Percentiles rank a stretch among this genome's conserved stretches.
Conservation (phyloP, 2,329 filamentous ascomycete genomes). For the Fusarium buharicum region DNA sequence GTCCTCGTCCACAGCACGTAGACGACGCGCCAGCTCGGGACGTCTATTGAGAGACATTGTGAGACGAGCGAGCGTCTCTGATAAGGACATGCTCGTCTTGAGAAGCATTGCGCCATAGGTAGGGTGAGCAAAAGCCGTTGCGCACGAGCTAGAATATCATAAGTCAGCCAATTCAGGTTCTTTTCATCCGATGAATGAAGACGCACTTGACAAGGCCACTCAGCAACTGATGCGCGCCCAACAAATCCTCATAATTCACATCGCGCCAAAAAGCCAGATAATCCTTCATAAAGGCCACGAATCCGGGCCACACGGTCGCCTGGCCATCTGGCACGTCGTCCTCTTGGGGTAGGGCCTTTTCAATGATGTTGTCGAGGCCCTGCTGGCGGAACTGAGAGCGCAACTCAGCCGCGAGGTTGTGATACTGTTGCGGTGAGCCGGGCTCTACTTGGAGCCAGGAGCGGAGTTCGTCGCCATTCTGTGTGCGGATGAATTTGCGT, state of each 20-base stretch:
- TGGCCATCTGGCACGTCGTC: conserved; percentile 71
- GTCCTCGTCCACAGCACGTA: conserved; percentile 72
- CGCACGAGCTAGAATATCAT: conserved; percentile 71
- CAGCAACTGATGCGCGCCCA: conserved; percentile 79
- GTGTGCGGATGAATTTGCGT: conserved; percentile 63
- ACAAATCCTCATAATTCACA: conserved; percentile 78
- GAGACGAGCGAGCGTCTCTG: conserved; percentile 80
- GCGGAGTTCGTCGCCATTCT: conserved; percentile 73
- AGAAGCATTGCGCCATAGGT: conserved; percentile 84
- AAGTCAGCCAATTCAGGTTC: conserved; percentile 7
- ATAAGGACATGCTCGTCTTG: conserved; percentile 83
- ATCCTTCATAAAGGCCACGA: conserved; percentile 81
- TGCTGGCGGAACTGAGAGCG: conserved; percentile 63
- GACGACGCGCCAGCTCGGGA: conserved; percentile 77
- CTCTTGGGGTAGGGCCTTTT: conserved; percentile 71
- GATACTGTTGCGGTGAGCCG: conserved; percentile 73
- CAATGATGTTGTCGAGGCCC: conserved; percentile 71
- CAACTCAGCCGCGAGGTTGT: conserved; percentile 74
- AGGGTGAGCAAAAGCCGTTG: conserved; percentile 82
- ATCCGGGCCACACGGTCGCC: conserved; percentile 77
- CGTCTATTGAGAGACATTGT: conserved; percentile 85
- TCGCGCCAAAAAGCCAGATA: conserved; percentile 86
- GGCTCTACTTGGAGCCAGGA: conserved; percentile 81
- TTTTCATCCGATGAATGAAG: background rate
- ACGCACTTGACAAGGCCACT: conserved; percentile 78